phyloP scores from a whole-genome alignment of 2,329 filamentous ascomycete genomes.

The Helotiales sp. region DNA sequence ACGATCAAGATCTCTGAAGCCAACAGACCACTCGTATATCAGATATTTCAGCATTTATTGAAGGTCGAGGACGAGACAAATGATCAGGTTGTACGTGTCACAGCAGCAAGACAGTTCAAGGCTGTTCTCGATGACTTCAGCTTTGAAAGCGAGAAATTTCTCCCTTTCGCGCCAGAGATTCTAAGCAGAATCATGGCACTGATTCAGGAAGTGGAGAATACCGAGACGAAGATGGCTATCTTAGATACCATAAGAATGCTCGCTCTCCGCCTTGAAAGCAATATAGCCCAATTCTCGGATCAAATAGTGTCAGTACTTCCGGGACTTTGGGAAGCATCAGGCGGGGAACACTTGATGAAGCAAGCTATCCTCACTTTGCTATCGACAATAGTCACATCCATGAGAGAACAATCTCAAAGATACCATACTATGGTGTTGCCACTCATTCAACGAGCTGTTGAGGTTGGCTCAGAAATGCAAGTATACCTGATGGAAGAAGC shows the following conservation, averaged over 20 bases:
- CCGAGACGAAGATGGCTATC: slow-evolving; percentile 88
- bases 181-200: slow-evolving; percentile 73
- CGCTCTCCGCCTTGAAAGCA: slow-evolving; percentile 77
- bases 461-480: slow-evolving; percentile 72
- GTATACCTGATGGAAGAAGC: slow-evolving; percentile 89
- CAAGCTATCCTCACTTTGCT: slow-evolving; percentile 88
- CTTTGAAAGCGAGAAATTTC: slow-evolving; percentile 72
- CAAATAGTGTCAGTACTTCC: slow-evolving; percentile 80
- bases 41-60: slow-evolving; percentile 85
- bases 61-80: slow-evolving; percentile 76
- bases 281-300: slow-evolving; percentile 69
- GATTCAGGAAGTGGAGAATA: slow-evolving; percentile 75
- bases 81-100: slow-evolving; percentile 89
- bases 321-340: slow-evolving; percentile 79
- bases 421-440: slow-evolving; percentile 83
- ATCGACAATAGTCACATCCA: slow-evolving; percentile 78
- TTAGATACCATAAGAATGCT: slow-evolving; percentile 82
- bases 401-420: slow-evolving; percentile 73
- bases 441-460: slow-evolving; percentile 76
- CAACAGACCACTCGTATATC: slow-evolving; percentile 75
- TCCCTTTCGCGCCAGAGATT: slow-evolving; percentile 74
- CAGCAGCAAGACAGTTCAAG: slow-evolving; percentile 82
- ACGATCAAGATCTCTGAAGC: slow-evolving; percentile 70
- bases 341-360: slow-evolving; percentile 83
- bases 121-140: slow-evolving; percentile 81